Percentiles rank a stretch among this genome's conserved stretches.
Conservation (phyloP, 2,329 filamentous ascomycete species). For the Claviceps sp. region DNA sequence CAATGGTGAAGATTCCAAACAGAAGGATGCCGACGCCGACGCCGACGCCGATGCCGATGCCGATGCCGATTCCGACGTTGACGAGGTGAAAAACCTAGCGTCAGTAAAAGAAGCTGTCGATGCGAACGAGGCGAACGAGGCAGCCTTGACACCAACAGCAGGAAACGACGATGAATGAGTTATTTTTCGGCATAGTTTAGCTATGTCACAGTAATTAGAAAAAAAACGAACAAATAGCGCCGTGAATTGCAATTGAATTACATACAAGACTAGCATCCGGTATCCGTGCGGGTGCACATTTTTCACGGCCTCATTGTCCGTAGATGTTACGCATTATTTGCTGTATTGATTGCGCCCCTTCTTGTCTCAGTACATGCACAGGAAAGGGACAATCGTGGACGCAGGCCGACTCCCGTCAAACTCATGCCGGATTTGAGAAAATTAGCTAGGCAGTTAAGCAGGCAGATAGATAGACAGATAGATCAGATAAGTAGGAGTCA, state of each 20-base stretch:
- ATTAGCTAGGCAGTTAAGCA: too few species aligned
- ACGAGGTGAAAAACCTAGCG: slow-evolving; percentile 11
- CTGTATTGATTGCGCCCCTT: background rate
- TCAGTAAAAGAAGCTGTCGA: slow-evolving; percentile 17
- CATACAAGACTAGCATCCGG: background rate
- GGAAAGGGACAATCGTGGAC: background rate
- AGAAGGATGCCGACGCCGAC: slow-evolving; percentile 19
- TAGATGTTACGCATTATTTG: background rate
- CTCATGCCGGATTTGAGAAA: too few species aligned
- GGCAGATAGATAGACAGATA: too few species aligned
- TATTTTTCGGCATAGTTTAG: background rate
- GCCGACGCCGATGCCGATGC: slow-evolving; percentile 7
- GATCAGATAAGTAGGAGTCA: too few species aligned
- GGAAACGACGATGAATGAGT: slow-evolving; percentile 16
- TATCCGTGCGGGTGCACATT: background rate
- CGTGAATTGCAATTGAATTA: background rate
- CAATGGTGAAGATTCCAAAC: slow-evolving; percentile 15
- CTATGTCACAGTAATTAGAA: too few species aligned
- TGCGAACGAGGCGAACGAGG: slow-evolving; percentile 9
- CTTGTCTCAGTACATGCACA: background rate
- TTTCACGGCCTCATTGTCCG: background rate
- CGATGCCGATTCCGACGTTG: background rate
- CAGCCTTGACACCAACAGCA: slow-evolving; percentile 16
- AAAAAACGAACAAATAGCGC: too few species aligned
- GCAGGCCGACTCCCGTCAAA: background rate